phyloP scores from a whole-genome alignment of 208 protist species.

The Tetramitus jugosus region DNA sequence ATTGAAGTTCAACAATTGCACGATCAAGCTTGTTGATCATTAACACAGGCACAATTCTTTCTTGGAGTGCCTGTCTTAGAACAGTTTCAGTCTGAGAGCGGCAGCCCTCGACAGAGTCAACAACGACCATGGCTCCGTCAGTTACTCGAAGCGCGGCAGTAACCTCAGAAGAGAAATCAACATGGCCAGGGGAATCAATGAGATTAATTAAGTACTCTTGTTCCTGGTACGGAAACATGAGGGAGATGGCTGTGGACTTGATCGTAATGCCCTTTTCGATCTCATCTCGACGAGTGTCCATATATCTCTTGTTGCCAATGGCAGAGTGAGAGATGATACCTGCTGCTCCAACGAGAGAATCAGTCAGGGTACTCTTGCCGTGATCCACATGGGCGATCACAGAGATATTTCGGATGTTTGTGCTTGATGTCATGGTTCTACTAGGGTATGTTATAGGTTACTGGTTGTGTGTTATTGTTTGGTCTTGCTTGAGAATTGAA shows the following conservation, averaged over 20 bases:
- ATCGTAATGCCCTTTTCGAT: too few relatives aligned
- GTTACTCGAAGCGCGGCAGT: slow-evolving; percentile 97
- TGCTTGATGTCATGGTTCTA: too few relatives aligned
- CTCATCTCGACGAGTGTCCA: too few relatives aligned
- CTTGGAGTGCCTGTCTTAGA: slow-evolving; percentile 86
- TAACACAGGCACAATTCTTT: slow-evolving; percentile 96
- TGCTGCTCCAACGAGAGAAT: slow-evolving; percentile 86
- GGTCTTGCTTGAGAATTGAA: too few relatives aligned
- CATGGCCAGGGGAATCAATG: too few relatives aligned
- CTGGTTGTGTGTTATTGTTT: slow-evolving; percentile 49
- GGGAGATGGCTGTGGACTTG: too few relatives aligned
- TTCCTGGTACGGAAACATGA: too few relatives aligned
- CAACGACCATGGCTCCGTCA: slow-evolving; percentile 97
- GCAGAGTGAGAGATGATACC: slow-evolving; percentile 97
- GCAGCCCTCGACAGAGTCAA: slow-evolving; percentile 97
- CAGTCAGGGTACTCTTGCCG: slow-evolving; percentile 94
- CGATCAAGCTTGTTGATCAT: slow-evolving; percentile 99
- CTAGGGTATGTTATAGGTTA: slow-evolving; percentile 64
- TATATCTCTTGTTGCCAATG: too few relatives aligned
- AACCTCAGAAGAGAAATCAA: too few relatives aligned
- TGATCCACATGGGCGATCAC: slow-evolving; percentile 81
- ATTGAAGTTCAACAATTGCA: slow-evolving; percentile 84
- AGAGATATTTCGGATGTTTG: too few relatives aligned
- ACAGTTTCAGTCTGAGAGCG: slow-evolving; percentile 99
- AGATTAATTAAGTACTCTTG: too few relatives aligned